These are phyloP conservation scores for Sarocladium oryzae DNA, from an alignment of 2,329 filamentous ascomycete species.

Conservation along the genomic window DNA sequence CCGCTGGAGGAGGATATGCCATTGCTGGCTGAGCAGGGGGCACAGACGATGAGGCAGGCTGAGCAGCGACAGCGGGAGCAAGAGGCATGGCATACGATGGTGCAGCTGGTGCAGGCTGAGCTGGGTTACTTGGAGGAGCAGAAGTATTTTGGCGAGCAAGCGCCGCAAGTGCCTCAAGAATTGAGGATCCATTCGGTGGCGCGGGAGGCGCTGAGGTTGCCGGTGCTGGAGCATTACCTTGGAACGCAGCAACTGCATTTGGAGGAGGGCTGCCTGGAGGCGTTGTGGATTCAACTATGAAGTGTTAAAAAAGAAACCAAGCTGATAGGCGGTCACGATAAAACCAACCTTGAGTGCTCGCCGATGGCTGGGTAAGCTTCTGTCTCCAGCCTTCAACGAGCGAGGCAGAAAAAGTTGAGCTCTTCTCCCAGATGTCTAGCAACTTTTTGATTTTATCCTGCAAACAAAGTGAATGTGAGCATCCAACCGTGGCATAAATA, in stretches of 20 bases:
- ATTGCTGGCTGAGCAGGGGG: slow-evolving; percentile 16
- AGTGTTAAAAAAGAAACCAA: too few species aligned
- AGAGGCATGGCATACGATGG: slow-evolving; percentile 25
- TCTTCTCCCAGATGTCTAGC: slow-evolving; percentile 96
- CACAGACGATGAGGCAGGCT: slow-evolving; percentile 11
- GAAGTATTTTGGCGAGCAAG: slow-evolving; percentile 69
- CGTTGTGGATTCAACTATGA: slow-evolving; percentile 33
- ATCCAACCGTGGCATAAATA: not conserved
- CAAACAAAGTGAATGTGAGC: slow-evolving; percentile 16
- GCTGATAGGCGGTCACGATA: too few species aligned
- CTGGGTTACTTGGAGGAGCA: slow-evolving; percentile 34
- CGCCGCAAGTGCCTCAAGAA: slow-evolving; percentile 73
- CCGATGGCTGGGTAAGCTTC: slow-evolving; percentile 57
- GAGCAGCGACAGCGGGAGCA: slow-evolving; percentile 19
- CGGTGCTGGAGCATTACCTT: slow-evolving; percentile 15
- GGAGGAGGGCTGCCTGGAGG: slow-evolving; percentile 57
- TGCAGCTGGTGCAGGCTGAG: slow-evolving; percentile 24
- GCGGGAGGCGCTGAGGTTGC: slow-evolving; percentile 26
- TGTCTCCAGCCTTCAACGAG: slow-evolving; percentile 80
- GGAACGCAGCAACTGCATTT: slow-evolving; percentile 34
- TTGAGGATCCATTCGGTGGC: slow-evolving; percentile 47
- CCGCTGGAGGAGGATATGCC: slow-evolving; percentile 19
- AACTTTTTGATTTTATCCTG: slow-evolving; percentile 94
- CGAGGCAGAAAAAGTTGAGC: slow-evolving; percentile 75
- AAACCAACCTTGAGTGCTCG: too few species aligned